Evolutionary conservation across 2,329 filamentous ascomycete genomes (phyloP), one percentile per base, ranked within the genome.

Genomic region (Scytalidium sp.): DNA sequence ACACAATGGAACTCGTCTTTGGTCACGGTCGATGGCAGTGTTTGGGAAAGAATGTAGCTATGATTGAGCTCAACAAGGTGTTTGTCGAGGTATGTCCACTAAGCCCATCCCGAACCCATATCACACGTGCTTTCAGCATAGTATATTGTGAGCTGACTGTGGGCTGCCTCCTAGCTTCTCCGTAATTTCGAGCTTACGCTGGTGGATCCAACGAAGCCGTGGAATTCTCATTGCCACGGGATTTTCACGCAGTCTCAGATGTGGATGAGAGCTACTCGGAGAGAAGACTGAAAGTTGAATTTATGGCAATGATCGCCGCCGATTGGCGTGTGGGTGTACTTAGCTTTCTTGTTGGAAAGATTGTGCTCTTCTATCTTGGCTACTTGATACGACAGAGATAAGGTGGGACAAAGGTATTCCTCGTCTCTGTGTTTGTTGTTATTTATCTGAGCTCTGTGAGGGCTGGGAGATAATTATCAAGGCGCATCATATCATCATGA

Each of bases 61-160:
- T 72, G 46, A 73, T 77, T 65, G 75, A 77, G 59, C 55, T 78
- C 43, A 69, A 75, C 53, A 79, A 79, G 53, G 64, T 69, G 3
- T 59, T 76, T 43, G 70, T 75, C 15, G 73, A 76, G 70, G 75
- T 77, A 62, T 47, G 66, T 54, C 32, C 32, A 9, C n/a, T n/a
- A 13, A 10, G 13, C 36, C 29, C 13, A 7, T 20, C n/a, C 41
- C 23, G 15, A 19, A 15, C 13, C 27, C 27, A 21, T 10, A 19
- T 7, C 20, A 7, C 19, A 40, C 13, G 15, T 22, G 6, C 6
- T 20, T 21, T 17, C 15, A 4, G 10, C n/a, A 15, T 15, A 42
- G 5, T 19, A 23, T 6, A 6, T 21, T 42, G 19, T 20, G n/a
- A 21, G 23, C 25, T n/a, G 13, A 23, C 19, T 22, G 13, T 21